Percentiles rank a stretch among this genome's conserved stretches.
Evolutionary conservation across 2,329 filamentous ascomycete genomes (phyloP).

Genomic region (Aspergillus ruber): DNA sequence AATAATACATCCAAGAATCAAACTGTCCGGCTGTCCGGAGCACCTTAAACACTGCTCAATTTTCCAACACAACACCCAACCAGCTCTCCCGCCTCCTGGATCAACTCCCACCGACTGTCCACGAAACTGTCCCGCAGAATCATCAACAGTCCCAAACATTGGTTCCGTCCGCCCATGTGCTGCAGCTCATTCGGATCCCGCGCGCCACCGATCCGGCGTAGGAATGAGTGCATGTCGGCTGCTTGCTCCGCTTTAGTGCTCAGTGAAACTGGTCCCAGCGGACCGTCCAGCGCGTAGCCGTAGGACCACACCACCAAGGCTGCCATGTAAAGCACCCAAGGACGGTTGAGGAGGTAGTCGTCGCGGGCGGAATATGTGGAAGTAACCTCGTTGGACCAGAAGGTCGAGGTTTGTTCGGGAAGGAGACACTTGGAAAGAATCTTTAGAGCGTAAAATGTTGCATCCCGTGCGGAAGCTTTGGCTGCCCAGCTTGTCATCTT

Average conservation of each 20-base stretch:
- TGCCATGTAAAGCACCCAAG: conserved; percentile 94
- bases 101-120: conserved; percentile 80
- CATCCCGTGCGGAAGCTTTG: conserved; percentile 79
- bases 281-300: conserved; percentile 81
- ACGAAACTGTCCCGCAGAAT: conserved; percentile 75
- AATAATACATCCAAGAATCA: background rate
- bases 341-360: conserved; percentile 81
- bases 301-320: conserved; percentile 92
- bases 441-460: conserved; percentile 84
- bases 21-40: conserved; percentile 2
- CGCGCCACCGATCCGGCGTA: conserved; percentile 66
- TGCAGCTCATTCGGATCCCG: conserved; percentile 71
- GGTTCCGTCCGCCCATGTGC: conserved; percentile 67
- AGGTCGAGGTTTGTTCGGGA: conserved; percentile 21
- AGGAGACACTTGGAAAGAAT: conserved; percentile 77
- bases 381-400: conserved; percentile 28
- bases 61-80: conserved; percentile 73
- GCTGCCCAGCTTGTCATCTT: conserved; percentile 93
- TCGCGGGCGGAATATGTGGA: conserved; percentile 71
- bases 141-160: conserved; percentile 72
- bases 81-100: conserved; percentile 78
- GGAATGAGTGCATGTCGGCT: conserved; percentile 71
- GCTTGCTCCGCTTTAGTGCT: conserved; percentile 59
- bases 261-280: conserved; percentile 52
- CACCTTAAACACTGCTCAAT: conserved; percentile 25